Conservation (phyloP, 345 rosid species). For the Eucalyptus camaldulensis region DNA sequence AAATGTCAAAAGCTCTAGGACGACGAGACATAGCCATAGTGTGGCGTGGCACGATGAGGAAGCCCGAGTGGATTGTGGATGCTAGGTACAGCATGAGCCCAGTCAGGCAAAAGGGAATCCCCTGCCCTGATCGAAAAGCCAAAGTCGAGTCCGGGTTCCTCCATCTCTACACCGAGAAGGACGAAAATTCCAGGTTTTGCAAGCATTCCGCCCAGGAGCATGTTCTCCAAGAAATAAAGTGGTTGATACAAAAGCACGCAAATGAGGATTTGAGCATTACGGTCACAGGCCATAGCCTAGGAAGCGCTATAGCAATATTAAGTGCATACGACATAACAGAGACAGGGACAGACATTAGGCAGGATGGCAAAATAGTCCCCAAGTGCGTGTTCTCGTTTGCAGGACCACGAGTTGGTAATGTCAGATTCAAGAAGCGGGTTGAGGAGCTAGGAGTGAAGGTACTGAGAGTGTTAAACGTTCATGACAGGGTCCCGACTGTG, state of each 20-base stretch:
- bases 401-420: conserved; percentile 11
- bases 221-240: neutral
- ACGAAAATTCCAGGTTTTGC: neutral
- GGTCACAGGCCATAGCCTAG: conserved; percentile 9
- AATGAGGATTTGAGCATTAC: conserved; percentile 13
- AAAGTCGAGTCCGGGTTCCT: conserved; percentile 10
- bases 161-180: conserved; percentile 3
- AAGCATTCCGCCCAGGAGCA: conserved; percentile 3
- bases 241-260: neutral
- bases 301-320: conserved; percentile 5
- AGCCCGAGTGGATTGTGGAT: conserved; percentile 12
- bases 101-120: neutral
- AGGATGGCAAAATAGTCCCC: neutral
- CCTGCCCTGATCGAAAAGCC: neutral
- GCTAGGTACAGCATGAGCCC: conserved; percentile 3
- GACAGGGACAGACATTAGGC: neutral
- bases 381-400: conserved; percentile 4
- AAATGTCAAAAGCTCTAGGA: neutral
- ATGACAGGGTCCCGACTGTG: neutral
- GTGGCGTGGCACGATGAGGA: conserved; percentile 10
- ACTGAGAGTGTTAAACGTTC: conserved; percentile 6
- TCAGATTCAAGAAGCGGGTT: conserved; percentile 1
- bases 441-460: conserved; percentile 7
- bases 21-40: conserved; percentile 7
- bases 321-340: conserved; percentile 12